Evolutionary conservation across 2,329 filamentous ascomycete genomes (phyloP), one percentile per base, ranked within the genome.

Genomic region (Stylonectria norvegica): DNA sequence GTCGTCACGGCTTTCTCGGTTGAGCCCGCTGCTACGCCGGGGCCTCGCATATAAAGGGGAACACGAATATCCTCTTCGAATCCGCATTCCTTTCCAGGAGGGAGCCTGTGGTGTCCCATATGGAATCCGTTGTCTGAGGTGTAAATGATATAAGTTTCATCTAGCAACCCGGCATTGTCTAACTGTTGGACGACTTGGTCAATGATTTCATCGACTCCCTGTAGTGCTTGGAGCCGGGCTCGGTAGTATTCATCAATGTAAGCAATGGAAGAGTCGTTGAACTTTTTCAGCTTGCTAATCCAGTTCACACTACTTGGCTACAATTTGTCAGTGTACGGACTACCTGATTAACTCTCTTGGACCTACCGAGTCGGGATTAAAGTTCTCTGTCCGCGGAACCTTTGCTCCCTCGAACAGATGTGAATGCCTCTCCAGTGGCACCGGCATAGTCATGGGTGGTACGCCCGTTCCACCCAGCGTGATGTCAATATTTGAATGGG

Each of bases 101-200:
- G 71, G 12, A 82, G 58, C 2, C 78, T 67, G 47, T 82, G 78
- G 34, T 81, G 76, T 2, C 76, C 71, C 29, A 81, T 73, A 42
- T 82, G 79, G 48, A 72, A 82, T 0, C 78, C 78, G 40, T 82
- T 82, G 51, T 82, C 78, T 0, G 72, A 71, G 1, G 76, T 75
- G 51, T 77, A 82, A 34, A 82, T 67, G 27, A 82, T 69, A 43
- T 79, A 82, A 0, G 69, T 80, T 45, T 79, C 75, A 39, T 79
- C 80, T 11, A 86, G 69, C 2, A 85, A 64, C n/a, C 76, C 79
- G 0, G 78, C 68, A 1, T 67, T 56, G 2, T 69, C 63, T 0
- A 79, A 61, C 4, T 66, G 66, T 1, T 55, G 48, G 2, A 79
- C 49, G 1, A 80, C 46, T 6, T 61, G 60, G 30, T 73, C 70